phyloP scores from a whole-genome alignment of 2,329 filamentous ascomycete species.

The Aspergillus fischeri region DNA sequence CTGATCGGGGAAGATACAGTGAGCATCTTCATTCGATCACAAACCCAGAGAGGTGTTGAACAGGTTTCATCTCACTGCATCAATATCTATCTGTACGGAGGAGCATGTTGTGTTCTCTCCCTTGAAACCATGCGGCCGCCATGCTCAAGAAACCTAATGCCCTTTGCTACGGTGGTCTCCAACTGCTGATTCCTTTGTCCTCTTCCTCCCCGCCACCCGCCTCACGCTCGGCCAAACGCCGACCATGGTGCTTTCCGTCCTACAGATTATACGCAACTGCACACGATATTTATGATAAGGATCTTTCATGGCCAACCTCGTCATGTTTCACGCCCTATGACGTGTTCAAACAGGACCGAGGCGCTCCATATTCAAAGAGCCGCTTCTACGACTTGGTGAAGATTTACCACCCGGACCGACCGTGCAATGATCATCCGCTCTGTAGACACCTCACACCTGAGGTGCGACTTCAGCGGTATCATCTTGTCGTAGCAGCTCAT shows the following conservation, averaged over 20 bases:
- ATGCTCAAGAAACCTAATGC: conserved; percentile 47
- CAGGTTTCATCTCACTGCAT: neutral
- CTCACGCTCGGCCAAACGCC: conserved; percentile 15
- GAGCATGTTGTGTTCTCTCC: conserved; percentile 17
- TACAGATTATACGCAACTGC: conserved; percentile 32
- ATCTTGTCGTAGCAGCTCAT: conserved; percentile 81
- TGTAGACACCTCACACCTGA: conserved; percentile 52
- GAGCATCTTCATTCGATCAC: neutral
- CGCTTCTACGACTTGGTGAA: conserved; percentile 91
- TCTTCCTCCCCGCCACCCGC: conserved; percentile 22
- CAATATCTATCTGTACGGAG: conserved; percentile 2
- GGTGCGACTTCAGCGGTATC: conserved; percentile 79
- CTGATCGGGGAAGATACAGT: neutral
- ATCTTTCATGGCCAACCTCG: conserved; percentile 42
- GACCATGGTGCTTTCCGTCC: conserved; percentile 16
- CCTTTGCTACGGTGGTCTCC: conserved; percentile 37
- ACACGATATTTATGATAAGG: conserved; percentile 25
- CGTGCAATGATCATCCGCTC: conserved; percentile 40
- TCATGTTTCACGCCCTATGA: conserved; percentile 72
- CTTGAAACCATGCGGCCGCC: conserved; percentile 32
- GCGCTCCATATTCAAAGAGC: conserved; percentile 72
- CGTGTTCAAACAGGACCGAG: conserved; percentile 63
- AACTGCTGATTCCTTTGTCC: conserved; percentile 26
- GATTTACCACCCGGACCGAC: conserved; percentile 85
- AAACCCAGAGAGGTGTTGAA: neutral